Evolutionary conservation across 2,329 filamentous ascomycete species (phyloP).

Genomic region (Exophiala xenobiotica): DNA sequence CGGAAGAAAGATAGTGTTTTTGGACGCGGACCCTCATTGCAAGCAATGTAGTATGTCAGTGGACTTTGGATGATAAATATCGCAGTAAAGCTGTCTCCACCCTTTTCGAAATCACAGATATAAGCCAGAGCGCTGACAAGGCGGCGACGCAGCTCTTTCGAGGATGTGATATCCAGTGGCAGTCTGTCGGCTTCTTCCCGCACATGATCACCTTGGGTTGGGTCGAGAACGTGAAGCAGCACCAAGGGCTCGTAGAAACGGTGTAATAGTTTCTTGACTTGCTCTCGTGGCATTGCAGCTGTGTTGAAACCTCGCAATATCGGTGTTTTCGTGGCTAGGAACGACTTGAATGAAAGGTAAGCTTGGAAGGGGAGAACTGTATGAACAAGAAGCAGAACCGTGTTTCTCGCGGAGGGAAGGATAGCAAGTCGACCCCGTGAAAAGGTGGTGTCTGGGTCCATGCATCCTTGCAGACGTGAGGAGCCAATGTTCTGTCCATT

Average conservation of each 20-base stretch:
- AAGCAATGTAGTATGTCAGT: background rate
- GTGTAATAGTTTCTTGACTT: slow-evolving; percentile 18
- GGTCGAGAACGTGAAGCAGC: slow-evolving; percentile 36
- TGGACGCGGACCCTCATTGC: background rate
- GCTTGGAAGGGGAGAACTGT: no score
- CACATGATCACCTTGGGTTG: slow-evolving; percentile 34
- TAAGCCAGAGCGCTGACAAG: slow-evolving; percentile 45
- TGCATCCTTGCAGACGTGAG: no score
- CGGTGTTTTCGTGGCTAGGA: no score
- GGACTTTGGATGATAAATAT: slow-evolving; percentile 37
- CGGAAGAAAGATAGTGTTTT: background rate
- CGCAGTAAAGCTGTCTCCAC: slow-evolving; percentile 46
- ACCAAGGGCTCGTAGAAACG: slow-evolving; percentile 44
- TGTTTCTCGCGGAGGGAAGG: no score
- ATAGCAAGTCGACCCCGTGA: no score
- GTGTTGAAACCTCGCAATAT: no score
- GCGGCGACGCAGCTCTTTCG: slow-evolving; percentile 14
- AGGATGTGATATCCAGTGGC: slow-evolving; percentile 9
- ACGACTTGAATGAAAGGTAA: no score
- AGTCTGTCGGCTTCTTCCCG: background rate
- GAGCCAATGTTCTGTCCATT: no score
- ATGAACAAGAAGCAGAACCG: no score
- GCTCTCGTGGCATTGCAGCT: no score
- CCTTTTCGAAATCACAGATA: slow-evolving; percentile 49
- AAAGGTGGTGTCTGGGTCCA: no score